Evolutionary conservation across 1,284 basidiomycete species (phyloP).

Genomic region (Pseudozyma thailandica): DNA sequence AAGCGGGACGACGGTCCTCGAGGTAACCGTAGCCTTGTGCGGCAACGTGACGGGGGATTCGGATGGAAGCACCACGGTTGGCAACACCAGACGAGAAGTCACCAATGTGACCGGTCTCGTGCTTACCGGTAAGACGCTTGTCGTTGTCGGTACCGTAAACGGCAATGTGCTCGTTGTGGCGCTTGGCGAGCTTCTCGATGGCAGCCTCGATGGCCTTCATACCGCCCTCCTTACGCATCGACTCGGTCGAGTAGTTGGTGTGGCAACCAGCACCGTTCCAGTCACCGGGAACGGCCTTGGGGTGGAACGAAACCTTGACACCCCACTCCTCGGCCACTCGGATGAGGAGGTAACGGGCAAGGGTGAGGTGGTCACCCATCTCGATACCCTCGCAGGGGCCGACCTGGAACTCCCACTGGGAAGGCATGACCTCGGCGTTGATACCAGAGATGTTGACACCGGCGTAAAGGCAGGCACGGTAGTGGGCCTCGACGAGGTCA

Average conservation of each 20-base stretch:
- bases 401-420: slow-evolving; percentile 99
- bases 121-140: slow-evolving; percentile 65
- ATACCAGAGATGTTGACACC: slow-evolving; percentile 99
- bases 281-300: slow-evolving; percentile 95
- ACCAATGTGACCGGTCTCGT: slow-evolving; percentile 94
- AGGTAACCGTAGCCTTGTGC: slow-evolving; percentile 94
- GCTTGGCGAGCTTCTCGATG: slow-evolving; percentile 74
- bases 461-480: slow-evolving; percentile 92
- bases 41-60: slow-evolving; percentile 88
- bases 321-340: slow-evolving; percentile 91
- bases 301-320: slow-evolving; percentile 95
- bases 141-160: slow-evolving; percentile 68
- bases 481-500: slow-evolving; percentile 99
- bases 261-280: slow-evolving; percentile 98
- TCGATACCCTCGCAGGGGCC: slow-evolving; percentile 96
- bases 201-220: slow-evolving; percentile 93
- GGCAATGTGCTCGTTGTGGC: slow-evolving; percentile 69
- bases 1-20: slow-evolving; percentile 73
- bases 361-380: slow-evolving; percentile 83
- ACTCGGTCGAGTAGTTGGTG: slow-evolving; percentile 69
- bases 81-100: slow-evolving; percentile 94
- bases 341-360: slow-evolving; percentile 66
- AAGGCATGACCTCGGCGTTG: slow-evolving; percentile 99
- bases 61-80: slow-evolving; percentile 82
- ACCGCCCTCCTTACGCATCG: slow-evolving; percentile 71